Evolutionary conservation across 1,139 yeast species (phyloP), one percentile per base, ranked within the genome.

Genomic region (Pichia kudriavzevii): DNA sequence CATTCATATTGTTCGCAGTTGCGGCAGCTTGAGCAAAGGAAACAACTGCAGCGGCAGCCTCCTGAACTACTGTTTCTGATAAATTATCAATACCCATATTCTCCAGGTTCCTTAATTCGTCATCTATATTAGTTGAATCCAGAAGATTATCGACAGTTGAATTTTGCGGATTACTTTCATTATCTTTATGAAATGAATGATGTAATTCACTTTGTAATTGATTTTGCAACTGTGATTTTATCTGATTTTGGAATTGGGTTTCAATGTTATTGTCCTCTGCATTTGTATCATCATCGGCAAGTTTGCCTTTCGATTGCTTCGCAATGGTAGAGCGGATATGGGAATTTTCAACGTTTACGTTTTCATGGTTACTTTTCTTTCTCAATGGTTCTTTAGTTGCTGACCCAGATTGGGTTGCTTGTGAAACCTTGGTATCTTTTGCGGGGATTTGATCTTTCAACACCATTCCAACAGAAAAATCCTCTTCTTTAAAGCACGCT

Each of bases 91-190:
- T 38, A 11, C 29, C 40, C 6, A 38, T 30, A n/a, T 43, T 30
- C 11, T 34, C 40, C n/a, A 35, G 24, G 21, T 36, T 42, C 38
- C 38, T 39, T 21, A 39, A 31, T 25, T 40, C 42, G 28, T 42
- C 45, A 29, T 40, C 43, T 13, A 40, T 40, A 19, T 40, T 40
- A n/a, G 43, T 32, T 7, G 42, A 27, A 18, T 40, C 43, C 10
- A 40, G 20, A 5, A 40, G 26, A 12, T 32, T 29, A 14, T 20
- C 14, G 13, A 22, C 19, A 10, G 9, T 14, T 4, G 5, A 10
- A 19, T 28, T 13, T 2, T 14, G 4, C 11, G 12, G 13, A 11
- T 16, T 22, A 2, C 21, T 15, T 7, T 28, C 25, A 13, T 18
- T 28, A 16, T 20, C 14, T 11, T 22, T 12, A 8, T 19, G 22